These are phyloP conservation scores for Cryptosporidium ryanae DNA, from an alignment of 169 alveolate genomes.

Conservation along the genomic window DNA sequence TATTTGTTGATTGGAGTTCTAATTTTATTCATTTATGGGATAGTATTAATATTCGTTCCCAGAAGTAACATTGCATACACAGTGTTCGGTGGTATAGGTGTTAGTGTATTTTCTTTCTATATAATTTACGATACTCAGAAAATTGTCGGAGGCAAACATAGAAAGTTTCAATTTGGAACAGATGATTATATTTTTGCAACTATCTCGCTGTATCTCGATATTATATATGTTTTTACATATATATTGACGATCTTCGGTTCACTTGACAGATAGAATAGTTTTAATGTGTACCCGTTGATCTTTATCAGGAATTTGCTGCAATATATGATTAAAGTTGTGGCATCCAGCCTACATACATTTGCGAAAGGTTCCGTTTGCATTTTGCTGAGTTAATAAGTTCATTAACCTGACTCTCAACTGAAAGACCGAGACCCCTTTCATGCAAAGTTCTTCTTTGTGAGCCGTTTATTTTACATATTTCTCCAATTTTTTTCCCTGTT, in stretches of 20 bases:
- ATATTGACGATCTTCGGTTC: slow-evolving; percentile 73
- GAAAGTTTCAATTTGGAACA: slow-evolving; percentile 86
- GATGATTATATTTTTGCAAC: slow-evolving; percentile 94
- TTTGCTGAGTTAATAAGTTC: slow-evolving; percentile 92
- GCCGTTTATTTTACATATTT: slow-evolving; percentile 84
- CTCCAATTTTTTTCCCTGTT: slow-evolving; percentile 80
- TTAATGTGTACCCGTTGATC: no score
- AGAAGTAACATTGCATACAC: slow-evolving; percentile 70
- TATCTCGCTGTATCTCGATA: slow-evolving; percentile 89
- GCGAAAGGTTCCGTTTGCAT: slow-evolving; percentile 90
- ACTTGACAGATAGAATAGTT: slow-evolving; percentile 6
- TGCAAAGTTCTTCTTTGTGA: slow-evolving; percentile 86
- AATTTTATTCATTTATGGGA: slow-evolving; percentile 74
- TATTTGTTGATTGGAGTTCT: slow-evolving; percentile 76
- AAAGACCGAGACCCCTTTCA: slow-evolving; percentile 79
- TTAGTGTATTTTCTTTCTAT: slow-evolving; percentile 85
- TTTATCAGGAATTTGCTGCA: background rate
- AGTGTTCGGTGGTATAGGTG: slow-evolving; percentile 81
- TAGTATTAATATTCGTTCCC: slow-evolving; percentile 75
- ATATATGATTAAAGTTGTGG: slow-evolving; percentile 82
- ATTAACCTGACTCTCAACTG: slow-evolving; percentile 84
- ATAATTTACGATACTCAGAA: slow-evolving; percentile 90
- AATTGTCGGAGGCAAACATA: slow-evolving; percentile 91
- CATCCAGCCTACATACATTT: slow-evolving; percentile 96
- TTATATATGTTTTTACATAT: slow-evolving; percentile 86